Evolutionary conservation across 441 rosid genomes (phyloP).

Genomic region (Flueggea neowawraea): DNA sequence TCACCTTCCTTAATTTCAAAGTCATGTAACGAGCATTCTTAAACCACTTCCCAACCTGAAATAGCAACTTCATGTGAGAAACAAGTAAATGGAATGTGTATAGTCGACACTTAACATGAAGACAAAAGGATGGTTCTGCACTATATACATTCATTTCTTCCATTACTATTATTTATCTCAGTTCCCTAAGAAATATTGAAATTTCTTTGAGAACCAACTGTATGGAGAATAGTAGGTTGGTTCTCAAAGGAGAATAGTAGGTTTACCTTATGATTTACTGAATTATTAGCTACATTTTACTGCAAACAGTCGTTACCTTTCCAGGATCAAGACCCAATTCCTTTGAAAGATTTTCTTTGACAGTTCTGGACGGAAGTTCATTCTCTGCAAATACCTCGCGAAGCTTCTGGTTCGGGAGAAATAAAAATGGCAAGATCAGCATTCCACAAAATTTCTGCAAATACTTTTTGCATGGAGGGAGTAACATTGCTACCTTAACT

Average conservation of each 20-base stretch:
- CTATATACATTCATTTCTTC: too few species aligned
- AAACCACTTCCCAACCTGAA: conserved; percentile 99
- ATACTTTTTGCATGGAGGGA: neutral
- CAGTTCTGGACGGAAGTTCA: conserved; percentile 88
- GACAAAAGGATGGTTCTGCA: too few species aligned
- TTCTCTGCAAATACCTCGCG: conserved; percentile 88
- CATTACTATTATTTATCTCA: too few species aligned
- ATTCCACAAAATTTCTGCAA: conserved; percentile 9
- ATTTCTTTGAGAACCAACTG: too few species aligned
- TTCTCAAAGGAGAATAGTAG: too few species aligned
- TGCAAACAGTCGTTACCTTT: conserved; percentile 49
- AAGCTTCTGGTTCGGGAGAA: conserved; percentile 63
- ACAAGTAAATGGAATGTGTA: conserved; percentile 6
- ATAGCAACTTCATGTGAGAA: conserved; percentile 20
- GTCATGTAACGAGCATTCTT: conserved; percentile 95
- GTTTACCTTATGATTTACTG: neutral
- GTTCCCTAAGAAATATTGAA: too few species aligned
- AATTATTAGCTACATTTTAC: neutral
- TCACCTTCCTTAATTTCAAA: conserved; percentile 79
- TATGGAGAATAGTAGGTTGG: too few species aligned
- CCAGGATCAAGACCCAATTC: conserved; percentile 81
- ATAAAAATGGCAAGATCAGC: conserved; percentile 15
- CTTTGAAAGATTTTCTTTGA: conserved; percentile 72
- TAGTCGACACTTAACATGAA: neutral
- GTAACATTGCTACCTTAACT: conserved; percentile 58